phyloP scores from a whole-genome alignment of 805 yeast genomes.

The Monosporozyma aquatica region DNA sequence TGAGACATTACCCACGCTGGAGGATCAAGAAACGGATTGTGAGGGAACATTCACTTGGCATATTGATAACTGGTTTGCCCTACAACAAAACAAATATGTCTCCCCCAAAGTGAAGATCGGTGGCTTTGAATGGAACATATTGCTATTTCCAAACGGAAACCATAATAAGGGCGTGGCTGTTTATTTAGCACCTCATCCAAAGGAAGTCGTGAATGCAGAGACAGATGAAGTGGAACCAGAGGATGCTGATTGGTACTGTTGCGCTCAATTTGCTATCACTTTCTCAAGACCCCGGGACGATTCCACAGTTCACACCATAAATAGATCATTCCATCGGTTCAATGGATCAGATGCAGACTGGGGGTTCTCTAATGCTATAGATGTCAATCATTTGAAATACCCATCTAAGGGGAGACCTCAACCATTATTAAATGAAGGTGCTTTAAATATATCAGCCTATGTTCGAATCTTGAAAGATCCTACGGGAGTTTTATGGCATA shows the following conservation, averaged over 20 bases:
- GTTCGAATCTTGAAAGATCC: slow-evolving; percentile 75
- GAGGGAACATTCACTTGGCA: slow-evolving; percentile 42
- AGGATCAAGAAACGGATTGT: slow-evolving; percentile 17
- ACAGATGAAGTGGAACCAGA: slow-evolving; percentile 22
- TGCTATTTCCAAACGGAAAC: slow-evolving; percentile 74
- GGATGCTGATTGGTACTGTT: slow-evolving; percentile 68
- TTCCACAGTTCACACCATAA: slow-evolving; percentile 49
- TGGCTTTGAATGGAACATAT: slow-evolving; percentile 55
- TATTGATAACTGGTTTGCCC: slow-evolving; percentile 39
- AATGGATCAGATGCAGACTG: slow-evolving; percentile 74
- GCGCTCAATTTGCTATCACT: slow-evolving; percentile 83
- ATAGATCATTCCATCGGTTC: slow-evolving; percentile 72
- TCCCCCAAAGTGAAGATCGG: slow-evolving; percentile 49
- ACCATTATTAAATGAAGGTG: slow-evolving; percentile 42
- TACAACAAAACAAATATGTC: slow-evolving; percentile 32
- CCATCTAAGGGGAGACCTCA: slow-evolving; percentile 33
- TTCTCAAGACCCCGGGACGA: slow-evolving; percentile 68
- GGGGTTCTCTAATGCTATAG: slow-evolving; percentile 84
- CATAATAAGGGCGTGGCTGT: slow-evolving; percentile 52
- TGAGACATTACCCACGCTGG: slow-evolving; percentile 17
- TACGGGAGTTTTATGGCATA: slow-evolving; percentile 93
- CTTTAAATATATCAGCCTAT: slow-evolving; percentile 64
- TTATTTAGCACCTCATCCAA: slow-evolving; percentile 65
- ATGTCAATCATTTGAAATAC: slow-evolving; percentile 39
- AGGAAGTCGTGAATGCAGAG: slow-evolving; percentile 18